Conservation (phyloP, 1,139 yeast genomes). For the Sugiyamaella castrensis region DNA sequence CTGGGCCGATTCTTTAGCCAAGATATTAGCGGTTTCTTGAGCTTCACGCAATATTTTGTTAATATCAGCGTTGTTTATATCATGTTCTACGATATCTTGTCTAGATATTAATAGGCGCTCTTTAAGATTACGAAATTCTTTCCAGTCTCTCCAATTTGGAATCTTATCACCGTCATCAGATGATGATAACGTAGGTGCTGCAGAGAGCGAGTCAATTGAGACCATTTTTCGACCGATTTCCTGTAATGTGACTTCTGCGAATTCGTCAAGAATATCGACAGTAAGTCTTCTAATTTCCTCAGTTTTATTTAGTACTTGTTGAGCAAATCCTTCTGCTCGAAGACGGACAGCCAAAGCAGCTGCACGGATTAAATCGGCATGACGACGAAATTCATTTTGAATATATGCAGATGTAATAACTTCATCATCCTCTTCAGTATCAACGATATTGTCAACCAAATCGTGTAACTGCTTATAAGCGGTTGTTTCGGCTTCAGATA, state of each 20-base stretch:
- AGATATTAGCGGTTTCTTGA: slow-evolving; percentile 56
- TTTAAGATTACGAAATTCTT: slow-evolving; percentile 57
- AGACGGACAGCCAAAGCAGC: slow-evolving; percentile 35
- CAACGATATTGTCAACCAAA: slow-evolving; percentile 22
- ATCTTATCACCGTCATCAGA: slow-evolving; percentile 43
- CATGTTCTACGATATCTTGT: slow-evolving; percentile 52
- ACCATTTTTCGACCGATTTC: slow-evolving; percentile 39
- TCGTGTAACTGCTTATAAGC: slow-evolving; percentile 24
- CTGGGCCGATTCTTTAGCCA: slow-evolving; percentile 68
- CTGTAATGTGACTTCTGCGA: slow-evolving; percentile 37
- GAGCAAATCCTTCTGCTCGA: slow-evolving; percentile 34
- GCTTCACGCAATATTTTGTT: slow-evolving; percentile 53
- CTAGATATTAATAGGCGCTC: slow-evolving; percentile 53
- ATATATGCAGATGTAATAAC: slow-evolving; percentile 25
- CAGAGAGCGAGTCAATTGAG: slow-evolving; percentile 16
- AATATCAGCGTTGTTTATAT: slow-evolving; percentile 51
- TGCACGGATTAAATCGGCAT: slow-evolving; percentile 32
- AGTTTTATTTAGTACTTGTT: slow-evolving; percentile 32
- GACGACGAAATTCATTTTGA: slow-evolving; percentile 30
- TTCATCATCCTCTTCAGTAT: slow-evolving; percentile 11
- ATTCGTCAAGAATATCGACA: slow-evolving; percentile 42
- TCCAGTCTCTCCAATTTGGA: slow-evolving; percentile 64
- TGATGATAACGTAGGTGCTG: slow-evolving; percentile 23
- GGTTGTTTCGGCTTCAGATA: slow-evolving; percentile 24
- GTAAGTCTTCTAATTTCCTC: slow-evolving; percentile 37